These are phyloP conservation scores for Aspergillus sclerotiicarbonarius DNA, from an alignment of 495 filamentous ascomycete genomes.

Conservation along the genomic window DNA sequence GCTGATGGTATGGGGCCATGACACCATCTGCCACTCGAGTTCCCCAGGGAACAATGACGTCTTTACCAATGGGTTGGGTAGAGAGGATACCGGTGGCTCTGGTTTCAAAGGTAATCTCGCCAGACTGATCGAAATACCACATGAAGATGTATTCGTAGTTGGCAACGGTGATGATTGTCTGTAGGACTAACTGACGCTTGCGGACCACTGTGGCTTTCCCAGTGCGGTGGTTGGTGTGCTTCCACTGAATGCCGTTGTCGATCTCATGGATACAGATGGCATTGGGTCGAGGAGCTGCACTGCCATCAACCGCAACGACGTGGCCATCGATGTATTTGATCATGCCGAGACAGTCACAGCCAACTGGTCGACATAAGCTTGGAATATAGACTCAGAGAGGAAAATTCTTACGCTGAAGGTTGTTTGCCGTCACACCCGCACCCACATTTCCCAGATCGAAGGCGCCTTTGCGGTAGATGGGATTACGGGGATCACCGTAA, in stretches of 20 bases:
- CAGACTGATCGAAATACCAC: constrained; percentile 81
- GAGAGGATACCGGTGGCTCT: constrained; percentile 85
- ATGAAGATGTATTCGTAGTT: constrained; percentile 89
- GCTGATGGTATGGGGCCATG: constrained; percentile 76
- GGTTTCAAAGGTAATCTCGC: constrained; percentile 73
- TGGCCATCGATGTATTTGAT: constrained; percentile 63
- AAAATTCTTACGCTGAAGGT: constrained; percentile 34
- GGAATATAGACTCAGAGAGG: too few relatives aligned
- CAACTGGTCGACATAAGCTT: neutral
- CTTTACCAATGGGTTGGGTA: constrained; percentile 66
- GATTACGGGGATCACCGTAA: constrained; percentile 58
- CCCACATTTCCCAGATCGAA: constrained; percentile 71
- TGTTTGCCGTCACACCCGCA: constrained; percentile 65
- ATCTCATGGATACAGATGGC: constrained; percentile 63
- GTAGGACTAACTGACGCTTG: constrained; percentile 58
- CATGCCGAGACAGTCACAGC: constrained; percentile 64
- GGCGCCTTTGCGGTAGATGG: constrained; percentile 63
- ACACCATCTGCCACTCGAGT: constrained; percentile 85
- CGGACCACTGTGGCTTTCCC: constrained; percentile 55
- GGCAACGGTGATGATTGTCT: constrained; percentile 74
- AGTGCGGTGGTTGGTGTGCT: constrained; percentile 68
- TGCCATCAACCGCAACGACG: constrained; percentile 41
- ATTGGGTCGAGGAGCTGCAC: constrained; percentile 55
- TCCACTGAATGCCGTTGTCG: constrained; percentile 66
- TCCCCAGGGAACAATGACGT: constrained; percentile 61